Conservation (phyloP, 495 filamentous ascomycete genomes). For the Penicillium alfredii region DNA sequence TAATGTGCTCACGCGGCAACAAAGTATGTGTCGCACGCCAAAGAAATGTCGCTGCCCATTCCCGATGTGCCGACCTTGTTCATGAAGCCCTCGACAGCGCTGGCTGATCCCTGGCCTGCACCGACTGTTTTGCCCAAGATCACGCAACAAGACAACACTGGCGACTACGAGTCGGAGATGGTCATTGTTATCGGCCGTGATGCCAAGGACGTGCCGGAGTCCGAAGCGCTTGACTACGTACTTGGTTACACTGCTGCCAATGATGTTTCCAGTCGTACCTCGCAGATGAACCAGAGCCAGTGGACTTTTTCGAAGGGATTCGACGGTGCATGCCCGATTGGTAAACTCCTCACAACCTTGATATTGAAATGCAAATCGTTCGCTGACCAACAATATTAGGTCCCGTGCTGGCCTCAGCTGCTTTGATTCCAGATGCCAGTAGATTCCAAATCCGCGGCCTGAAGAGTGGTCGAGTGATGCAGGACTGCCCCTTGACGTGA, state of each 20-base stretch:
- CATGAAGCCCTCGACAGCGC: constrained; percentile 69
- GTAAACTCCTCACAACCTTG: constrained; percentile 20
- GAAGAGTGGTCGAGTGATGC: constrained; percentile 63
- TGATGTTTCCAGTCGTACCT: constrained; percentile 74
- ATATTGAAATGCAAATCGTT: too few relatives aligned
- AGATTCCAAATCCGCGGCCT: constrained; percentile 57
- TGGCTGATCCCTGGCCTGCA: constrained; percentile 61
- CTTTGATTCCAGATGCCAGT: constrained; percentile 57
- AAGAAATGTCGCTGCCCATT: constrained; percentile 65
- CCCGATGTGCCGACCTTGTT: constrained; percentile 73
- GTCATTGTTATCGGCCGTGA: constrained; percentile 68
- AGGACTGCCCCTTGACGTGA: constrained; percentile 54
- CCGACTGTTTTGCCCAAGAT: constrained; percentile 59
- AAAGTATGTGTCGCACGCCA: constrained; percentile 68
- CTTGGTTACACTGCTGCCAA: constrained; percentile 77
- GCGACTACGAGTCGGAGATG: constrained; percentile 84
- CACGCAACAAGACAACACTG: constrained; percentile 46
- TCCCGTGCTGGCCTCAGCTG: constrained; percentile 49
- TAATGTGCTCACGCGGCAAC: too few relatives aligned
- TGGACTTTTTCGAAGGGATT: constrained; percentile 82
- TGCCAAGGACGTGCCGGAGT: constrained; percentile 61
- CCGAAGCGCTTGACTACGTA: constrained; percentile 66
- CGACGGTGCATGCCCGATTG: constrained; percentile 73
- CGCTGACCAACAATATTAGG: constrained; percentile 25
- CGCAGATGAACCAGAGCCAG: constrained; percentile 72